Base-by-base conservation (phyloP, 768 basidiomycete species). In the Cystofilobasidium bisporidii region DNA sequence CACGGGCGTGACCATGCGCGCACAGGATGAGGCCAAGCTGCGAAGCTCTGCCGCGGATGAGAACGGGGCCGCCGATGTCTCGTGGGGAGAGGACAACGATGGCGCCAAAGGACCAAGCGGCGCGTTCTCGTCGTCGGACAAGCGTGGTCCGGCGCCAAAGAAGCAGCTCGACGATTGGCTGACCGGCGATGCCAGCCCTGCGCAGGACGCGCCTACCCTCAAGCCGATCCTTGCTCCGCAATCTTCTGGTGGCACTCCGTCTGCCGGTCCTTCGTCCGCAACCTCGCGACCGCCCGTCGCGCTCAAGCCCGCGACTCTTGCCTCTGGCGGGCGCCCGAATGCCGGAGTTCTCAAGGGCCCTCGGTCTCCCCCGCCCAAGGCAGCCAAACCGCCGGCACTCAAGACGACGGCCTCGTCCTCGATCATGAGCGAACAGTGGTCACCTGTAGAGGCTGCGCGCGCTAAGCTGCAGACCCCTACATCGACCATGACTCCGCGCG, bases 341-440 rank as follows among this genome's bases (percentile, higher is more conserved):
- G 45, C 28, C 26, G 12, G 20, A 14, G 32, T 18, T 2, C 53
- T 40, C 26, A 18, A 40, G 30, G 60, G 40, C 30, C 41, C 43
- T 10, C 30, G 55, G 12, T 36, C 57, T 3, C 45, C 64, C 9
- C 43, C 64, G 28, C 28, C 57, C 32, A 57, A 65, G 22, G 41
- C 56, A 40, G 40, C 22, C 0, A 45, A 65, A 28, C 55, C 57
- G 12, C 22, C 64, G n/a, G 40, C 56, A 30, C 60, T 55, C 22
- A 28, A 50, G 22, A 50, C 47, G 28, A 9, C 50, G 60, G 43
- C 60, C 15, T 61, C 47, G 15, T 62, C 66, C 32, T 61, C 61
- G 30, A 68, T 68, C 47, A 26, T 68, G 36, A 58, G 50, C 55
- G 61, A 68, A 20, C 38, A 63, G 38, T 68, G 67, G 67, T 63